Percentiles rank a stretch among this genome's conserved stretches.
Evolutionary conservation across 805 yeast species (phyloP).

Genomic region (Starmerella roubikii): DNA sequence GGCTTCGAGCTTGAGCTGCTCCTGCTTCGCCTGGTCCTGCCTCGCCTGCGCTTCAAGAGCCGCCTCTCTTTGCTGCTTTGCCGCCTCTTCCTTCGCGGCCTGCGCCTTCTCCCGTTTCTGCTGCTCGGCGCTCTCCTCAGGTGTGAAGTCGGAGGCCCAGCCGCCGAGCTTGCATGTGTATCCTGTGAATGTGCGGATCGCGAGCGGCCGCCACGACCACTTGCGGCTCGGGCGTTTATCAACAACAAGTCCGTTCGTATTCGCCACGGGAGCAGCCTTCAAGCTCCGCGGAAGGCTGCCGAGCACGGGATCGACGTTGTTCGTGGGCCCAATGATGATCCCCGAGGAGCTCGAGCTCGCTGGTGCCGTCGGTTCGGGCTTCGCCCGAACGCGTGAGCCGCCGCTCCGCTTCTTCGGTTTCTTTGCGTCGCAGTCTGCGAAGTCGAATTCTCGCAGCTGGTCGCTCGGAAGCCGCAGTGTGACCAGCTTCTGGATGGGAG

Average conservation of each 20-base stretch:
- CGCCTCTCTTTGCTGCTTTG: not conserved
- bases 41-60: not conserved
- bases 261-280: conserved; percentile 22
- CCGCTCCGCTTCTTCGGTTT: conserved; percentile 11
- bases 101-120: not conserved
- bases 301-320: conserved; percentile 13
- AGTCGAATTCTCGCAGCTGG: conserved; percentile 14
- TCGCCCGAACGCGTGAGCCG: conserved; percentile 1
- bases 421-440: conserved; percentile 7
- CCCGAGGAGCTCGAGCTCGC: not conserved
- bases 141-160: conserved; percentile 30
- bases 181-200: conserved; percentile 36
- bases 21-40: not conserved
- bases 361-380: not conserved
- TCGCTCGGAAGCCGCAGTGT: conserved; percentile 16
- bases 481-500: conserved; percentile 10
- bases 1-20: not conserved
- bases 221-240: conserved; percentile 34
- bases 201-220: conserved; percentile 32
- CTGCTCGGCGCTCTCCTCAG: conserved; percentile 6
- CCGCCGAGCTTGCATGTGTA: conserved; percentile 26
- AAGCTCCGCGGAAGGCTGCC: conserved; percentile 17
- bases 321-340: not conserved
- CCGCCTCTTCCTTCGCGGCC: conserved; percentile 3
- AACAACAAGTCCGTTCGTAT: conserved; percentile 29